phyloP scores from a whole-genome alignment of 192 early-diverging fungal species.

The Podochytrium sp. region DNA sequence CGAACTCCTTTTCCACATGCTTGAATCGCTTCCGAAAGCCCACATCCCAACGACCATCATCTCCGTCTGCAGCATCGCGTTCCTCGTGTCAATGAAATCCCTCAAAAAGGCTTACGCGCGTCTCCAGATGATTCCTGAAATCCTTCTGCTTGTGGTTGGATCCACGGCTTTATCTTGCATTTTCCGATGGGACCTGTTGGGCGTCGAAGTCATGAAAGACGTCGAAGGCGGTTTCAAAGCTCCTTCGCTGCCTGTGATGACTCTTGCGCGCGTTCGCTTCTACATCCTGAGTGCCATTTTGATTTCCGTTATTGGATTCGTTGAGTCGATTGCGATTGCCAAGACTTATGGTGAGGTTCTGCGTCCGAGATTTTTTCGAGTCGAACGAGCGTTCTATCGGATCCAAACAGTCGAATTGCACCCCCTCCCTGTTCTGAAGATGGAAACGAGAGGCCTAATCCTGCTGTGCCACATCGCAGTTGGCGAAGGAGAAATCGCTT shows the following conservation, averaged over 20 bases:
- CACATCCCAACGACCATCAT: constrained; percentile 75
- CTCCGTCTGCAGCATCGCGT: constrained; percentile 70
- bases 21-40: constrained; percentile 62
- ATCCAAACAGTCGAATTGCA: too few species aligned
- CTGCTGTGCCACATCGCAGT: too few species aligned
- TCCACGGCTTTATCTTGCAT: constrained; percentile 67
- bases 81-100: constrained; percentile 63
- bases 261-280: constrained; percentile 62
- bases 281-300: constrained; percentile 83
- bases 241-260: constrained; percentile 64
- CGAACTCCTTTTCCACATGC: constrained; percentile 72
- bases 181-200: constrained; percentile 73
- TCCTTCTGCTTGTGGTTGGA: constrained; percentile 81
- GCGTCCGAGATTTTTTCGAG: too few species aligned
- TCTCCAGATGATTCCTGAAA: constrained; percentile 92
- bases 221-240: constrained; percentile 65
- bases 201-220: constrained; percentile 77
- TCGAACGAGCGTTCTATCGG: too few species aligned
- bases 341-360: too few species aligned
- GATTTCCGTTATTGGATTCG: constrained; percentile 96
- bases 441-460: too few species aligned
- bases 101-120: constrained; percentile 67
- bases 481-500: too few species aligned
- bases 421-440: too few species aligned
- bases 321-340: constrained; percentile 93